These are phyloP conservation scores for Hymenoscyphus fructigenus DNA, from an alignment of 2,329 filamentous ascomycete species.

Conservation along the genomic window DNA sequence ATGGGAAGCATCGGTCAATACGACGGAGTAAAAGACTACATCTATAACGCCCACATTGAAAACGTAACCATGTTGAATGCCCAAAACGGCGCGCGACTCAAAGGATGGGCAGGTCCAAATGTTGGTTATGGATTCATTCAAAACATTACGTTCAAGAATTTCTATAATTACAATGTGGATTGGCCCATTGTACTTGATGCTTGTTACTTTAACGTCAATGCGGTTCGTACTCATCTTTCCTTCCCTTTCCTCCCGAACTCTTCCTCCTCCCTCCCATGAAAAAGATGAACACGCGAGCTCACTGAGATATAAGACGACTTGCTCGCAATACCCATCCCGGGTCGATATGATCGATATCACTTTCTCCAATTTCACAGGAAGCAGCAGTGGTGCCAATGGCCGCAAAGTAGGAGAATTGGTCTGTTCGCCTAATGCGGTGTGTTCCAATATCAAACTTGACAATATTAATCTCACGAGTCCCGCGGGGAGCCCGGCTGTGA, in stretches of 20 bases:
- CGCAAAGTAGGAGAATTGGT: slow-evolving; percentile 54
- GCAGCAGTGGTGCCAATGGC: slow-evolving; percentile 55
- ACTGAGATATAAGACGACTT: slow-evolving; percentile 39
- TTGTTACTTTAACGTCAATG: slow-evolving; percentile 59
- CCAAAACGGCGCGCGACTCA: slow-evolving; percentile 57
- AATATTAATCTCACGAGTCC: slow-evolving; percentile 56
- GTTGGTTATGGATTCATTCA: slow-evolving; percentile 60
- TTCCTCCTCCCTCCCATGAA: not conserved
- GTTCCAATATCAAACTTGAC: slow-evolving; percentile 53
- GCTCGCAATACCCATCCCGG: slow-evolving; percentile 52
- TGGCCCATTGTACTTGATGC: slow-evolving; percentile 58
- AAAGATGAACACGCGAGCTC: not conserved
- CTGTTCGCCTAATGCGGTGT: slow-evolving; percentile 57
- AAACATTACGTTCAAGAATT: slow-evolving; percentile 62
- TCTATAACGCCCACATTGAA: slow-evolving; percentile 57
- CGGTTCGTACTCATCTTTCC: not conserved
- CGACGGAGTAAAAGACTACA: slow-evolving; percentile 51
- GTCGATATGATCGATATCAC: slow-evolving; percentile 59
- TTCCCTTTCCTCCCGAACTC: not conserved
- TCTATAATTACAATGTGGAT: slow-evolving; percentile 58
- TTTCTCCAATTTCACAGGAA: slow-evolving; percentile 59
- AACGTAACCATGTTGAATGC: slow-evolving; percentile 57
- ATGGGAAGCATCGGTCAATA: slow-evolving; percentile 62
- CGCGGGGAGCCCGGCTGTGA: slow-evolving; percentile 41
- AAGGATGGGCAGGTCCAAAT: slow-evolving; percentile 58